Conservation (phyloP, 1,284 basidiomycete species). For the Leucoagaricus sp. region DNA sequence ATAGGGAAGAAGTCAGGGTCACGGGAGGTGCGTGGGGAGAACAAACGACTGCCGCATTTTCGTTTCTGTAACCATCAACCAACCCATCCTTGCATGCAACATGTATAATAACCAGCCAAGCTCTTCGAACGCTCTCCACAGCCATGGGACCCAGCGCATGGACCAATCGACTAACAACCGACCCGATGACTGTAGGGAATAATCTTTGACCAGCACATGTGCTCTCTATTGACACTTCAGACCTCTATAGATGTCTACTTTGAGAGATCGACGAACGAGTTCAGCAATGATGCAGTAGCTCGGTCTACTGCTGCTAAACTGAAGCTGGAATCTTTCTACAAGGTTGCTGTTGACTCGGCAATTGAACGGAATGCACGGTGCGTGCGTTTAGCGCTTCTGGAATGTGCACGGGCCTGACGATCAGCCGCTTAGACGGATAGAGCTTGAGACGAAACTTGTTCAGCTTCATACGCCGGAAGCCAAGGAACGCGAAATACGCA, state of each 20-base stretch:
- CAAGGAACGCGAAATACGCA: constrained; percentile 89
- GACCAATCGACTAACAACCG: constrained; percentile 34
- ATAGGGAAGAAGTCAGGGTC: background rate
- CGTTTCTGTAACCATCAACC: constrained; percentile 13
- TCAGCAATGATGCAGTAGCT: constrained; percentile 88
- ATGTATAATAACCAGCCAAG: constrained; percentile 40
- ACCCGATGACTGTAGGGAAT: constrained; percentile 39
- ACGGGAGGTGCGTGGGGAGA: constrained; percentile 16
- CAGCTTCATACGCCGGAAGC: constrained; percentile 77
- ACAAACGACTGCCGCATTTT: constrained; percentile 3
- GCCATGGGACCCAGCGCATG: constrained; percentile 26
- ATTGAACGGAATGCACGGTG: constrained; percentile 59
- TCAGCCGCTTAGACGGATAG: constrained; percentile 70
- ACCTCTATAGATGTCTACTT: constrained; percentile 81
- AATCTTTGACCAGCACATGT: constrained; percentile 24
- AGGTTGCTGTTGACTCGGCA: constrained; percentile 62
- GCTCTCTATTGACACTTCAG: constrained; percentile 40
- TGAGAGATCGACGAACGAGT: constrained; percentile 82
- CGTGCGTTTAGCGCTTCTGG: constrained; percentile 6
- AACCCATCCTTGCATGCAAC: constrained; percentile 11
- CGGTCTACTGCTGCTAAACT: constrained; percentile 95
- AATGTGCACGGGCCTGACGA: background rate
- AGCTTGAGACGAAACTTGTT: constrained; percentile 88
- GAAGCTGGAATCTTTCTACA: constrained; percentile 98
- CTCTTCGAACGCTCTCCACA: constrained; percentile 32